phyloP scores from a whole-genome alignment of 1,139 yeast species.

The Geotrichum restrictum region DNA sequence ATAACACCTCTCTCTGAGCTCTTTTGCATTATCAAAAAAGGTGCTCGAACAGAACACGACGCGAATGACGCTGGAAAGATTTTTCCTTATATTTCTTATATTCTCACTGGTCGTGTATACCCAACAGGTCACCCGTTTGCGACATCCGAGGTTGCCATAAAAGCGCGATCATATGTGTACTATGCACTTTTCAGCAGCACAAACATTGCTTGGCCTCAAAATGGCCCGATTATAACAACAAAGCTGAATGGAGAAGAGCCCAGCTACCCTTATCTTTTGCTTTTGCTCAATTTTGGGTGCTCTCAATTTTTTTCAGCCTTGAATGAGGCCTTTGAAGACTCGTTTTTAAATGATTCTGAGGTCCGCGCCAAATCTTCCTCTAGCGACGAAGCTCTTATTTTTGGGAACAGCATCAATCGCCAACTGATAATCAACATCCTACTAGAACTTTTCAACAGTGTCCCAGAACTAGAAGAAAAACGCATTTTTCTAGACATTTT shows the following conservation, averaged over 20 bases:
- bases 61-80: constrained; percentile 40
- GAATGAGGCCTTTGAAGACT: constrained; percentile 77
- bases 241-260: constrained; percentile 33
- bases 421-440: constrained; percentile 67
- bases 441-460: constrained; percentile 45
- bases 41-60: constrained; percentile 21
- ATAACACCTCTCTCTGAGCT: constrained; percentile 62
- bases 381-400: constrained; percentile 30
- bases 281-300: constrained; percentile 50
- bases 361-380: constrained; percentile 23
- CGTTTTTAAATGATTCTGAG: constrained; percentile 50
- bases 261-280: constrained; percentile 57
- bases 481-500: constrained; percentile 55
- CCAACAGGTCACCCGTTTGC: constrained; percentile 52
- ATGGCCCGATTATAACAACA: constrained; percentile 30
- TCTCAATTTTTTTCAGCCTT: constrained; percentile 59
- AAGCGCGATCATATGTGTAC: constrained; percentile 51
- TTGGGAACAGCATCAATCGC: constrained; percentile 45
- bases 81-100: constrained; percentile 60
- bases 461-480: constrained; percentile 31
- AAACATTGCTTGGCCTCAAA: constrained; percentile 47
- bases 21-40: constrained; percentile 40
- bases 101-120: constrained; percentile 72
- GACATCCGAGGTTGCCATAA: constrained; percentile 23
- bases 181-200: constrained; percentile 54